Conservation (phyloP, 345 rosid species). For the Linum trigynum region DNA sequence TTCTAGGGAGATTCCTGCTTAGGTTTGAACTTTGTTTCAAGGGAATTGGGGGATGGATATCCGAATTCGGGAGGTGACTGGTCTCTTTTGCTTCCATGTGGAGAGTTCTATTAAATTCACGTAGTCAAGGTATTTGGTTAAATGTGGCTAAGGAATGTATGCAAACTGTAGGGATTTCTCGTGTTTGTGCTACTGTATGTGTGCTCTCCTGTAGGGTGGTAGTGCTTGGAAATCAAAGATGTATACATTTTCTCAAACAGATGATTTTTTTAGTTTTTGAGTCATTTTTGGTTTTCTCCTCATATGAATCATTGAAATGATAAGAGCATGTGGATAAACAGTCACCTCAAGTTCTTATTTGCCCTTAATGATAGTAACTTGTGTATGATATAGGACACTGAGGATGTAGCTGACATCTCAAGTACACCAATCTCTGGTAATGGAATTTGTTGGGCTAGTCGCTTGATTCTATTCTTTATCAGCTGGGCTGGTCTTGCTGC, state of each 20-base stretch:
- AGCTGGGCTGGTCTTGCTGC: slow-evolving; percentile 9
- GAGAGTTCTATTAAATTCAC: not conserved
- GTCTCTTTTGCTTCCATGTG: not conserved
- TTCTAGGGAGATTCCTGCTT: too few relatives aligned
- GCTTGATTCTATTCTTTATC: slow-evolving; percentile 27
- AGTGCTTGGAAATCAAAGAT: not conserved
- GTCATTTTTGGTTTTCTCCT: not conserved
- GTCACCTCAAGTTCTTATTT: not conserved
- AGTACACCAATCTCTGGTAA: slow-evolving; percentile 28
- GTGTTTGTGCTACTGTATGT: not conserved
- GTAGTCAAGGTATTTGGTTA: not conserved
- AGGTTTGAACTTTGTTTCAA: too few relatives aligned
- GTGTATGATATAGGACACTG: slow-evolving; percentile 37
- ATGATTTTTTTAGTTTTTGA: not conserved
- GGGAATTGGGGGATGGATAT: too few relatives aligned
- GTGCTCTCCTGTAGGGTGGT: not conserved
- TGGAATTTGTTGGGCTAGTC: slow-evolving; percentile 9
- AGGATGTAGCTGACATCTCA: slow-evolving; percentile 23
- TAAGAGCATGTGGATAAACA: not conserved
- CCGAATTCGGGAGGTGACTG: not conserved
- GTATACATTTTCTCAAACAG: not conserved
- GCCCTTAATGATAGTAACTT: slow-evolving; percentile 10
- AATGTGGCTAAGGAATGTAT: not conserved
- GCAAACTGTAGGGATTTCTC: not conserved
- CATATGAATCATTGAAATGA: too few relatives aligned